Evolutionary conservation across 768 basidiomycete genomes (phyloP).

Genomic region (Trametes meyenii): DNA sequence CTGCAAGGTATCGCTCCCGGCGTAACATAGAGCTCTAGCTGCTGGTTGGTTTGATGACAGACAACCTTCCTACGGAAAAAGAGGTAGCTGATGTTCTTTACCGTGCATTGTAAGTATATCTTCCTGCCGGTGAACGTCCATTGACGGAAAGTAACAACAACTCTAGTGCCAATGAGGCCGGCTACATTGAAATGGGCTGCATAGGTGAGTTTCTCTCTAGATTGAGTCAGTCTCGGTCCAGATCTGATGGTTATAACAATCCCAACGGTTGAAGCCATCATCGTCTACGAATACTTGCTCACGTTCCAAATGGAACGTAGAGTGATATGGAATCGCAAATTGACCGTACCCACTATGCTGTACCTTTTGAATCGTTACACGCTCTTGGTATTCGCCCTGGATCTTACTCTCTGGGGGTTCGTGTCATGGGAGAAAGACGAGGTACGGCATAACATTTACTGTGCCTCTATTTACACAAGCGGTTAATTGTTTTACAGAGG

Average conservation of each 20-base stretch:
- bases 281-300: conserved; percentile 21
- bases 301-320: conserved; percentile 14
- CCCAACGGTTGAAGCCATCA: not conserved
- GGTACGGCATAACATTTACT: not conserved
- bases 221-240: not conserved
- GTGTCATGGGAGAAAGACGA: not conserved
- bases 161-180: not conserved
- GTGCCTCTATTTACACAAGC: not conserved
- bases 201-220: not conserved
- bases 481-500: not conserved
- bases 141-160: not conserved
- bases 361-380: conserved; percentile 21
- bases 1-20: no score
- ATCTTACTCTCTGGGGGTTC: not conserved
- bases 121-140: not conserved
- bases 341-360: conserved; percentile 10
- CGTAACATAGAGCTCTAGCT: no score
- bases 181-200: conserved; percentile 5
- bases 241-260: no score
- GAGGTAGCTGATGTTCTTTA: not conserved
- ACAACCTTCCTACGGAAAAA: not conserved
- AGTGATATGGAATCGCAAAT: conserved; percentile 21
- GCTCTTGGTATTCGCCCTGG: not conserved
- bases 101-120: not conserved
- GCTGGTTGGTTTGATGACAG: not conserved